Base-by-base conservation (phyloP, 805 yeast species). In the Candida andamanensis region DNA sequence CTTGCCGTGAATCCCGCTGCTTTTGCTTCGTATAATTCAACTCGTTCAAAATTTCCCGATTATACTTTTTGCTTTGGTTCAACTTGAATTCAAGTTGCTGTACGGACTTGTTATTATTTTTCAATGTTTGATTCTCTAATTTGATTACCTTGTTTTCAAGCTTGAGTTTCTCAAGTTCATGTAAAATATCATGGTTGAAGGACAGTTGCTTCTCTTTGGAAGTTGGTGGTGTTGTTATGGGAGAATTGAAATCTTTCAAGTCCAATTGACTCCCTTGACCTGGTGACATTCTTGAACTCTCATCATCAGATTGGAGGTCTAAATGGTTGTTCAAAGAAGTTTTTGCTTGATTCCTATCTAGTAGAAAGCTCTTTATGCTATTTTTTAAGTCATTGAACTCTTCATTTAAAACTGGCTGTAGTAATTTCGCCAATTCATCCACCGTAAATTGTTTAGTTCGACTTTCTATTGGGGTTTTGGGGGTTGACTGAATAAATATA, bases 211-310 rank as follows among this genome's bases (percentile, higher is more conserved):
- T 15, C 23, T 32, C 33, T 28, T 25, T 20, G 7, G 29, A 28
- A 9, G 24, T 17, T 1, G 67, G 65, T 3, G 64, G 64, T 3
- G 64, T 52, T 3, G 65, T 58, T 7, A 44, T 42, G 12, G 63
- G 62, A 8, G 60, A 38, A 4, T 36, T 33, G 16, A 33, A 33
- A 19, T 28, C 24, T 10, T n/a, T 27, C 22, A 32, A 23, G 13
- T 32, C 35, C 22, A n/a, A n/a, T n/a, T n/a, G n/a, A n/a, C n/a
- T n/a, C n/a, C n/a, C n/a, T n/a, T n/a, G n/a, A n/a, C n/a, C n/a
- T n/a, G n/a, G n/a, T n/a, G n/a, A n/a, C n/a, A n/a, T n/a, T n/a
- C n/a, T n/a, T n/a, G n/a, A n/a, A n/a, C n/a, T n/a, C n/a, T n/a
- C n/a, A n/a, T n/a, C n/a, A n/a, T n/a, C n/a, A n/a, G n/a, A n/a